These are phyloP conservation scores for Vigna unguiculata DNA, from an alignment of 306 rosid species.

Conservation along the genomic window DNA sequence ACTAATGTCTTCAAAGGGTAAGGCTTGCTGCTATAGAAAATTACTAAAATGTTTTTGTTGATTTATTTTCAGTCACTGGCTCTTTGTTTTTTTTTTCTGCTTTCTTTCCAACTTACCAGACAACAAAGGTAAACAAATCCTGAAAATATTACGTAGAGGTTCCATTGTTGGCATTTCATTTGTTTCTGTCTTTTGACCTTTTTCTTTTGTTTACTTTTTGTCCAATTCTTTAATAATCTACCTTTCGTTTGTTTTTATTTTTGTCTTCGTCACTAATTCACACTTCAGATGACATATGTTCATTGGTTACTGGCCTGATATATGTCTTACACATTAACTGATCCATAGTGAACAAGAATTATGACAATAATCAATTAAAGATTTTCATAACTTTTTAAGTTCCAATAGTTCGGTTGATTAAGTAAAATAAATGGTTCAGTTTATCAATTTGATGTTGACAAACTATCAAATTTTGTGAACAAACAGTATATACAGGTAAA, in stretches of 20 bases:
- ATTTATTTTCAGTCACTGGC: background rate
- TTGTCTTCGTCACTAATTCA: background rate
- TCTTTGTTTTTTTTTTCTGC: background rate
- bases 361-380: background rate
- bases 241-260: background rate
- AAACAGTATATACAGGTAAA: too few relatives aligned
- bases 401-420: background rate
- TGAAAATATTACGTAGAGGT: background rate
- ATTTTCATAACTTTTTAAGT: background rate
- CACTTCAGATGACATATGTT: background rate
- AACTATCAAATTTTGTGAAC: background rate
- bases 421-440: too few relatives aligned
- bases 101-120: background rate
- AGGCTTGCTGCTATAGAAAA: background rate
- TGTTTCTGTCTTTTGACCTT: background rate
- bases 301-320: constrained; percentile 7
- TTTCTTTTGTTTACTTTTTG: background rate
- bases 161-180: background rate
- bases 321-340: constrained; percentile 11
- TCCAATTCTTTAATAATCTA: background rate
- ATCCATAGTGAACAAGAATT: background rate
- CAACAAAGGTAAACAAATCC: background rate
- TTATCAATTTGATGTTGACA: background rate
- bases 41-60: background rate
- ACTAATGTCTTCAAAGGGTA: background rate